Evolutionary conservation across 768 basidiomycete genomes (phyloP).

Genomic region (Leucocoprinus sp.): DNA sequence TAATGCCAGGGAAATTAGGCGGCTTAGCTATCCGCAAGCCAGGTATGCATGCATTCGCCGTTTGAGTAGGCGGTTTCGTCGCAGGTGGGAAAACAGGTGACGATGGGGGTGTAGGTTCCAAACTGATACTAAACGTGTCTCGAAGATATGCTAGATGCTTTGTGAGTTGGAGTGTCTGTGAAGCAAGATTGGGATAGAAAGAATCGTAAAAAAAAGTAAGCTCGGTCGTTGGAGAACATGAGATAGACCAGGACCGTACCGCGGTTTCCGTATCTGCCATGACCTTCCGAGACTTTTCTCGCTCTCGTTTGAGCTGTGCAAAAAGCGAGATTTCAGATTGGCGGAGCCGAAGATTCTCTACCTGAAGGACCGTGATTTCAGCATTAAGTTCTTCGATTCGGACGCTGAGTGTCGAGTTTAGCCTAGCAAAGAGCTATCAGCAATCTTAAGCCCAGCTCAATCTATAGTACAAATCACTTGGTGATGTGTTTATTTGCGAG

Average conservation of each 20-base stretch:
- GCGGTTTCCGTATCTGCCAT: constrained; percentile 69
- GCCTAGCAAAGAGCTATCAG: constrained; percentile 30
- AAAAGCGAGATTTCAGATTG: constrained; percentile 73
- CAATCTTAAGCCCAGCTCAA: not conserved
- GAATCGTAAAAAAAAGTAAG: constrained; percentile 13
- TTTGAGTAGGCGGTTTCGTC: constrained; percentile 33
- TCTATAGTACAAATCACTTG: constrained; percentile 42
- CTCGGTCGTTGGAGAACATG: not conserved
- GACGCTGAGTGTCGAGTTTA: constrained; percentile 79
- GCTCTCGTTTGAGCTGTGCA: constrained; percentile 72
- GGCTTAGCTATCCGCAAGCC: constrained; percentile 52
- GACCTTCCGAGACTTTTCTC: constrained; percentile 65
- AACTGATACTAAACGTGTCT: constrained; percentile 45
- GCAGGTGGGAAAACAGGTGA: constrained; percentile 42
- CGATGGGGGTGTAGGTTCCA: constrained; percentile 25
- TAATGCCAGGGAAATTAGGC: constrained; percentile 59
- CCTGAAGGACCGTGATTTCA: constrained; percentile 73
- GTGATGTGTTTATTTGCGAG: constrained; percentile 90
- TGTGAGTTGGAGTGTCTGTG: constrained; percentile 49
- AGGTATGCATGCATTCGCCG: constrained; percentile 31
- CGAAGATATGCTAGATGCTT: constrained; percentile 61
- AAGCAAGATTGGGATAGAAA: constrained; percentile 1
- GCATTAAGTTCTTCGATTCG: constrained; percentile 80
- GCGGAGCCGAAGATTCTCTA: constrained; percentile 76
- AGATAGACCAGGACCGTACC: constrained; percentile 31